Base-by-base conservation (phyloP, 163 green algal genomes). In the Chlorella variabilis region DNA sequence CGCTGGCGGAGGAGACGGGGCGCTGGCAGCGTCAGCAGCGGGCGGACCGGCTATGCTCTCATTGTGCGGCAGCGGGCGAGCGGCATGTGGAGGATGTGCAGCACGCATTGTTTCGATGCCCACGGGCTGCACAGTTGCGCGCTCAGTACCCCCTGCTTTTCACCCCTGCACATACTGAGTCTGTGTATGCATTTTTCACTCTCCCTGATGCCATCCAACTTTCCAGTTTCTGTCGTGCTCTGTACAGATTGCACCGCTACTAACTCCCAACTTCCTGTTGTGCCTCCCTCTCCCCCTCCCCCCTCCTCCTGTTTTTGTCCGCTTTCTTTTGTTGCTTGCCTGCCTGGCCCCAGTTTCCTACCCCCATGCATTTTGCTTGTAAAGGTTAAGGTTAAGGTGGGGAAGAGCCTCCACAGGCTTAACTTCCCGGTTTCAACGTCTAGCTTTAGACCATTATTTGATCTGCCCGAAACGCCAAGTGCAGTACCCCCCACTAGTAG, bases 1-100 rank as follows among this genome's bases (percentile, higher is more conserved):
- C 4, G 59, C 59, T 67, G n/a, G 59, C 59, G 15, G 59, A 67
- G 59, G 59, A 67, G 29, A 67, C 59, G n/a, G 59, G 59, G n/a
- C 59, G 59, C 4, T 67, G 59, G 59, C 59, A 67, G 59, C 59
- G 17, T 8, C n/a, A 41, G 59, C 59, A 15, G 29, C 59, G 59
- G 59, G 59, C n/a, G 59, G 25, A 67, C 20, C 59, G 59, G n/a
- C 5, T 67, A 6, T 67, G 59, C 59, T 25, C 59, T 13, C 29
- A 39, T 39, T 67, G 59, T 67, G 59, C 59, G 9, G 59, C 59
- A 39, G 59, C 29, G 29, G 59, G 59, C n/a, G 59, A 67, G 59
- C 7, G 17, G 9, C 59, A 67, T 67, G 59, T 67, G 25, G 13
- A 67, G 59, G 59, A 67, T 17, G 59, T 25, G 27, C 20, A 20